These are phyloP conservation scores for Daldinia decipiens DNA, from an alignment of 495 filamentous ascomycete genomes.

Conservation along the genomic window DNA sequence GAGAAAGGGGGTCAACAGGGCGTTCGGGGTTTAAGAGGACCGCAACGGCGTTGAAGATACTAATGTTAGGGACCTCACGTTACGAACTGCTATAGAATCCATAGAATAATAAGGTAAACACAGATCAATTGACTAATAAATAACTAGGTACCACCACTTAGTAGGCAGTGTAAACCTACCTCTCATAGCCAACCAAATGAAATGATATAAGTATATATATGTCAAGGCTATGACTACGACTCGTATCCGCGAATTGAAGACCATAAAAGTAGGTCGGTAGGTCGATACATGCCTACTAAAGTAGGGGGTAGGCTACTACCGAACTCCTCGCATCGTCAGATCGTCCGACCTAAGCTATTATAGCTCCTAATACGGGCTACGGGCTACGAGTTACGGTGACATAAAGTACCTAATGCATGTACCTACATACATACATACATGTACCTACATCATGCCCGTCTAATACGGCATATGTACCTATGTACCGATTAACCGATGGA, in stretches of 20 bases:
- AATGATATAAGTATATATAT: background rate
- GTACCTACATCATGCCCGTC: background rate
- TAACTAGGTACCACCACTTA: no score
- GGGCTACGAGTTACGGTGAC: background rate
- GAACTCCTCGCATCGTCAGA: background rate
- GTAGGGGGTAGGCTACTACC: slow-evolving; percentile 5
- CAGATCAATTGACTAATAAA: background rate
- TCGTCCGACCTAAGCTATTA: slow-evolving; percentile 5
- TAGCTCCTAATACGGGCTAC: background rate
- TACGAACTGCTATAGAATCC: background rate
- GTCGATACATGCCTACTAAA: background rate
- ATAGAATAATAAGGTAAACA: background rate
- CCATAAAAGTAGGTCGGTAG: background rate
- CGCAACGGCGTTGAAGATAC: background rate
- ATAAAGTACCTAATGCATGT: background rate
- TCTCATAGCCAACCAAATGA: background rate
- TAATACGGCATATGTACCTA: background rate
- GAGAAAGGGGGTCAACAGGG: slow-evolving; percentile 32
- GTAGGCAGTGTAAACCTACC: background rate
- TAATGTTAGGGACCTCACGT: background rate
- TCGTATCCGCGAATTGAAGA: slow-evolving; percentile 8
- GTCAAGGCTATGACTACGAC: background rate
- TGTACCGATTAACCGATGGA: background rate
- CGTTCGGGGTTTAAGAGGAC: slow-evolving; percentile 3
- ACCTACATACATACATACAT: background rate